Evolutionary conservation across 129 eudicot species (phyloP).

Genomic region (Pseudognaphalium luteoalbum): DNA sequence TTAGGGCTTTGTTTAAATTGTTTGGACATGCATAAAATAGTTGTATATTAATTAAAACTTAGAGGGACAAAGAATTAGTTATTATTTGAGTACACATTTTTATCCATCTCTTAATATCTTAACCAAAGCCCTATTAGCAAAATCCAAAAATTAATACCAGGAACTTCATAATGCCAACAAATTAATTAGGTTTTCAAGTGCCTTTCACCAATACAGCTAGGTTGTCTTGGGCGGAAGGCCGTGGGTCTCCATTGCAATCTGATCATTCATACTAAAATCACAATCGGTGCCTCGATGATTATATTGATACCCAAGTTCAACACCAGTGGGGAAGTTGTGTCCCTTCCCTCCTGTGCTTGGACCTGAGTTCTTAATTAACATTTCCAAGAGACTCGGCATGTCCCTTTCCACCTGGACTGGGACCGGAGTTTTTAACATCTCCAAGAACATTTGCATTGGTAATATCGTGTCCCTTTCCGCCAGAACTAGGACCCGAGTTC

Average conservation of each 20-base stretch:
- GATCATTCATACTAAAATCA: too few species aligned
- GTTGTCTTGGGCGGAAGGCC: too few species aligned
- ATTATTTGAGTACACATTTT: too few species aligned
- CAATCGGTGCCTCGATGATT: conserved; percentile 2
- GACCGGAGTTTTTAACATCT: conserved; percentile 19
- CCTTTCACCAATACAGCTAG: too few species aligned
- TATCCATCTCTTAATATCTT: too few species aligned
- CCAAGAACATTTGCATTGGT: background rate
- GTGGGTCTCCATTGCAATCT: too few species aligned
- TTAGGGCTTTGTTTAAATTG: too few species aligned
- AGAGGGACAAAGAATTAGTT: too few species aligned
- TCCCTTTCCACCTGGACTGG: conserved; percentile 19
- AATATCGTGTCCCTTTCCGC: conserved; percentile 16
- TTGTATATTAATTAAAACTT: too few species aligned
- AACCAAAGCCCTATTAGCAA: too few species aligned
- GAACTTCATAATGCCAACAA: background rate
- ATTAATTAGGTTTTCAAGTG: background rate
- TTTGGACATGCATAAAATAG: too few species aligned
- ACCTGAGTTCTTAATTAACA: background rate
- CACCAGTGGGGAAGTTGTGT: background rate
- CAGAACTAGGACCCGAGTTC: conserved; percentile 33
- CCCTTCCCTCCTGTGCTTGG: background rate
- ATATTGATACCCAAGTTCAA: background rate
- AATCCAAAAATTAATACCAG: background rate
- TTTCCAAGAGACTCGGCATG: background rate